These are phyloP conservation scores for Malania oleifera DNA, from an alignment of 164 flowering plant genomes.

Conservation along the genomic window DNA sequence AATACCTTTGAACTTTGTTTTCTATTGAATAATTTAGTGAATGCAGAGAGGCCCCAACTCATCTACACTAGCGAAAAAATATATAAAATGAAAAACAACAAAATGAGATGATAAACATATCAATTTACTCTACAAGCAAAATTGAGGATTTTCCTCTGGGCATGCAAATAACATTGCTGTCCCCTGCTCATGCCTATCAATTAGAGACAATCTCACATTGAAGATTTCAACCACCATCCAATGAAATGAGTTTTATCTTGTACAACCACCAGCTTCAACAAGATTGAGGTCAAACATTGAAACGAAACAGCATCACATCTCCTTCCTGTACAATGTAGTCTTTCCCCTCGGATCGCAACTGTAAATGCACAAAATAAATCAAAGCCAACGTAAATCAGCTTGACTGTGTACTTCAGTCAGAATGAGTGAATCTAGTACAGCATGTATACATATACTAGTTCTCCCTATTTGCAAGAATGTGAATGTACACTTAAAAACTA, in stretches of 20 bases:
- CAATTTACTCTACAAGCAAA: slow-evolving; percentile 1
- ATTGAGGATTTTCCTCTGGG: background rate
- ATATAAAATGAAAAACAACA: too few relatives aligned
- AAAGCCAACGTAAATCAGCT: background rate
- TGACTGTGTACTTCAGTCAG: background rate
- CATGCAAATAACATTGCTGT: background rate
- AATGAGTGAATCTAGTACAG: background rate
- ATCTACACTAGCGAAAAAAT: background rate
- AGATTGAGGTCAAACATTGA: slow-evolving; percentile 59
- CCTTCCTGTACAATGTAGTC: slow-evolving; percentile 94
- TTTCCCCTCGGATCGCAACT: slow-evolving; percentile 95
- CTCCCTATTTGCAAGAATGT: background rate
- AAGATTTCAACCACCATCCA: background rate
- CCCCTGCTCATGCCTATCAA: background rate
- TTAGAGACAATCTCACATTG: background rate
- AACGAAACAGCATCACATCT: slow-evolving; percentile 96
- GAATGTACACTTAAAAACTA: too few relatives aligned
- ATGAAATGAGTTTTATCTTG: background rate
- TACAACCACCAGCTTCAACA: too few relatives aligned
- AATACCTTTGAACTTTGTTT: too few relatives aligned
- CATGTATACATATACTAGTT: background rate
- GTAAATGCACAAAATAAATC: slow-evolving; percentile 33
- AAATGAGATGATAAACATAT: background rate
- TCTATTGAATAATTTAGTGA: too few relatives aligned
- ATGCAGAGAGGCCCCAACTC: background rate